Evolutionary conservation across 1,284 basidiomycete species (phyloP).

Genomic region (Ceratobasidium sp.): DNA sequence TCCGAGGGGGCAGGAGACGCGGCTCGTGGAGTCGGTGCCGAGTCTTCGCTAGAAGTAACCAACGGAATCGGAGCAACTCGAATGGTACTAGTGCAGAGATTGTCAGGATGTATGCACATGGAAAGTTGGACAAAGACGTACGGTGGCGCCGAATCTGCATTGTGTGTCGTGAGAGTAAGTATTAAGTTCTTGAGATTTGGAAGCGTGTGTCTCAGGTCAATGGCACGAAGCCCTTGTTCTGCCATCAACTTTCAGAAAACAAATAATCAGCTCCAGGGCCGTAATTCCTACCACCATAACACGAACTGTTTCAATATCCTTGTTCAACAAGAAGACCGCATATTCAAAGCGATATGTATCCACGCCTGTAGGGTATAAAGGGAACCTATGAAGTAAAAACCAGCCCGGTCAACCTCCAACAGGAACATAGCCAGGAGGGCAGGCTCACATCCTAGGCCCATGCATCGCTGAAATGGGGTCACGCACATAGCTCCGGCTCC

Average conservation of each 20-base stretch:
- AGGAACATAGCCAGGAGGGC: constrained; percentile 14
- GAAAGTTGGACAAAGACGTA: constrained; percentile 2
- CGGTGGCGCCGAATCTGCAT: constrained; percentile 46
- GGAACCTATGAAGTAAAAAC: constrained; percentile 68
- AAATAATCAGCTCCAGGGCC: constrained; percentile 44
- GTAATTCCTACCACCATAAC: constrained; percentile 29
- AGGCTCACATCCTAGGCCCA: constrained; percentile 83
- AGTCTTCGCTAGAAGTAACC: constrained; percentile 7
- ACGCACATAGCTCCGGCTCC: constrained; percentile 84
- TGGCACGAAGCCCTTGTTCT: constrained; percentile 81
- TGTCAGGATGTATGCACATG: background rate
- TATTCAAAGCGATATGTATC: constrained; percentile 98
- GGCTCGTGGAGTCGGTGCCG: constrained; percentile 19
- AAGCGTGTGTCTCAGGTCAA: constrained; percentile 94
- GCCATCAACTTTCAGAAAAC: constrained; percentile 75
- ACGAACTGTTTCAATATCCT: constrained; percentile 91
- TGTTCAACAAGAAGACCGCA: constrained; percentile 95
- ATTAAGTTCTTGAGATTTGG: constrained; percentile 95
- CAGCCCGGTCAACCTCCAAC: constrained; percentile 41
- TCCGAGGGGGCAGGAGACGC: constrained; percentile 17
- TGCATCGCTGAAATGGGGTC: constrained; percentile 94
- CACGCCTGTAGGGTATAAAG: constrained; percentile 90
- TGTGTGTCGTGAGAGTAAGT: constrained; percentile 78
- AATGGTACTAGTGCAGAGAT: background rate
- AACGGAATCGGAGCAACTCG: constrained; percentile 4